phyloP scores from a whole-genome alignment of 768 basidiomycete species.

The Clitopilus passeckerianus region DNA sequence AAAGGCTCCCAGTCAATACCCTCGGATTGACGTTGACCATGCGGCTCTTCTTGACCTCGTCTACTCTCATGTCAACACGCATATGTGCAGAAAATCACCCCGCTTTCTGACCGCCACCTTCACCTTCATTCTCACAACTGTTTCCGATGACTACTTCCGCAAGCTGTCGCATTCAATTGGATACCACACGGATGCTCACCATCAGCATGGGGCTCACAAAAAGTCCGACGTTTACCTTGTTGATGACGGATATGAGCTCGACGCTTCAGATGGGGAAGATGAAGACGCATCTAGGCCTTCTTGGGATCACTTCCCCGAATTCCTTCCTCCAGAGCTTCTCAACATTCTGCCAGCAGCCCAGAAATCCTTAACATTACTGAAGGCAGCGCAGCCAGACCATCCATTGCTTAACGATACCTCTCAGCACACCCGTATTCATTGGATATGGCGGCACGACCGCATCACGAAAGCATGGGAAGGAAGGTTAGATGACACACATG shows the following conservation, averaged over 20 bases:
- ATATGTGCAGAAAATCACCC: constrained; percentile 51
- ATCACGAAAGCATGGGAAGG: constrained; percentile 45
- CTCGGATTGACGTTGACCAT: constrained; percentile 36
- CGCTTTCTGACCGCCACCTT: constrained; percentile 44
- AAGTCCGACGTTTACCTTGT: not conserved
- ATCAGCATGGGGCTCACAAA: not conserved
- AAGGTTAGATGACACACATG: not conserved
- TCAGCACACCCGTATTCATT: constrained; percentile 29
- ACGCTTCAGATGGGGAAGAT: constrained; percentile 32
- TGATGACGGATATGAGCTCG: constrained; percentile 16
- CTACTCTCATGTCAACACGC: constrained; percentile 49
- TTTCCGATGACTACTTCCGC: constrained; percentile 61
- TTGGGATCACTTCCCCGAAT: constrained; percentile 50
- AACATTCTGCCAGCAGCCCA: constrained; percentile 58
- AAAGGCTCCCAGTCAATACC: constrained; percentile 32
- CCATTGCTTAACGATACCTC: constrained; percentile 35
- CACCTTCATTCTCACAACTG: constrained; percentile 62
- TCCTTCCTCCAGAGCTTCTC: constrained; percentile 50
- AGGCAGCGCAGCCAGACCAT: constrained; percentile 62
- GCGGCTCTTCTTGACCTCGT: constrained; percentile 53
- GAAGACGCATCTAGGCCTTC: constrained; percentile 34
- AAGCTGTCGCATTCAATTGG: constrained; percentile 58
- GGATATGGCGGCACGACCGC: constrained; percentile 62
- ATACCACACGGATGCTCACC: constrained; percentile 24
- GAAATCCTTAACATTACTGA: constrained; percentile 63